Percentiles rank a stretch among this genome's conserved stretches.
These are phyloP conservation scores for Schoenoplectus triqueter DNA, from an alignment of 202 grass and related monocot genomes.

Conservation along the genomic window DNA sequence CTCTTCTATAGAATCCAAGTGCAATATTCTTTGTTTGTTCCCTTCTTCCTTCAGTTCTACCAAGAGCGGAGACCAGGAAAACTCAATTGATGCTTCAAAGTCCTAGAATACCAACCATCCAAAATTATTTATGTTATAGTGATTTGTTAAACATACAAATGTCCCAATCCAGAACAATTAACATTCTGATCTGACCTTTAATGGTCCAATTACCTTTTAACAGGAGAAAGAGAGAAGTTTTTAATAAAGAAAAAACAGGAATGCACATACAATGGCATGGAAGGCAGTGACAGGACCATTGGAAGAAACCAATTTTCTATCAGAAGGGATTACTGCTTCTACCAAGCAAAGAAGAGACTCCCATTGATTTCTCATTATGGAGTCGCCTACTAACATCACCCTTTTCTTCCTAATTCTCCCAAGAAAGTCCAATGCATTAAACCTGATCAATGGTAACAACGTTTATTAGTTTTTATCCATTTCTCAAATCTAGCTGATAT, in stretches of 20 bases:
- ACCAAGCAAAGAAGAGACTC: conserved; percentile 59
- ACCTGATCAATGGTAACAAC: conserved; percentile 31
- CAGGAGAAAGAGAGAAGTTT: background rate
- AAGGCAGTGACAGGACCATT: conserved; percentile 38
- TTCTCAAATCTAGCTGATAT: background rate
- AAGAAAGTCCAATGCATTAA: conserved; percentile 58
- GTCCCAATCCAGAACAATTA: background rate
- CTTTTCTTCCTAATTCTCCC: conserved; percentile 47
- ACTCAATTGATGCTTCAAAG: conserved; percentile 52
- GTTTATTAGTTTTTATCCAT: background rate
- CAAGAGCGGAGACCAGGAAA: conserved; percentile 51
- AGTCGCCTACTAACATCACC: conserved; percentile 54
- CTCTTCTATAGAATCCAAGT: conserved; percentile 50
- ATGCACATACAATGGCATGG: conserved; percentile 46
- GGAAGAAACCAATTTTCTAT: conserved; percentile 45
- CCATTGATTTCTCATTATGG: conserved; percentile 58
- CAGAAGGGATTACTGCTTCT: conserved; percentile 47
- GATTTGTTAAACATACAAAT: background rate
- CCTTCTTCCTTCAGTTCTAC: conserved; percentile 49
- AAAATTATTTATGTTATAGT: background rate
- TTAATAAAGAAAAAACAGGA: background rate
- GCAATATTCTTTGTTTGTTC: conserved; percentile 38
- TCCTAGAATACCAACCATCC: conserved; percentile 38
- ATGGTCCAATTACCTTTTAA: background rate
- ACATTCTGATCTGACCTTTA: background rate